phyloP scores from a whole-genome alignment of 192 early-diverging fungal species.

The Piromyces sp. region DNA sequence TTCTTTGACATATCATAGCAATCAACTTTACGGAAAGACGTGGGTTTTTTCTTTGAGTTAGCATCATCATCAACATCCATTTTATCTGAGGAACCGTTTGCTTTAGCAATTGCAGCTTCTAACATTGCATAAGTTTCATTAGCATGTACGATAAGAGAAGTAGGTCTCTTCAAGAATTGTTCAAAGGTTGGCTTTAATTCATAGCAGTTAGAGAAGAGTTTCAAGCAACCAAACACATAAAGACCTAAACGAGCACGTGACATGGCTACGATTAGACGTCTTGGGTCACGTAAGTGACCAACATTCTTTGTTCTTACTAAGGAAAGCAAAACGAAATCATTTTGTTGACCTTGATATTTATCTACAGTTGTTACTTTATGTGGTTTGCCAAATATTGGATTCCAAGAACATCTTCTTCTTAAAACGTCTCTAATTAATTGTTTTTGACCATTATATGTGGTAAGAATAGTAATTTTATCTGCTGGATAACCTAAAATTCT shows the following conservation, averaged over 20 bases:
- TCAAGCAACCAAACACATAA: conserved; percentile 68
- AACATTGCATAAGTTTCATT: conserved; percentile 17
- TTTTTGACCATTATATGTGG: conserved; percentile 94
- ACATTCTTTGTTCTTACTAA: conserved; percentile 78
- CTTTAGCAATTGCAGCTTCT: neutral
- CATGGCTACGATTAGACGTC: conserved; percentile 82
- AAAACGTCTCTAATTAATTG: conserved; percentile 84
- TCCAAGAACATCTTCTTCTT: conserved; percentile 65
- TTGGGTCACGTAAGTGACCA: conserved; percentile 82
- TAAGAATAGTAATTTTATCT: conserved; percentile 77
- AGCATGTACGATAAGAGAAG: conserved; percentile 32
- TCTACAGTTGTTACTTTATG: conserved; percentile 78
- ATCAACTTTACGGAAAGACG: neutral
- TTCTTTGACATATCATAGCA: conserved; percentile 2
- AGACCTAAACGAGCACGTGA: conserved; percentile 85
- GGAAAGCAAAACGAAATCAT: conserved; percentile 74
- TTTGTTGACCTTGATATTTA: conserved; percentile 89
- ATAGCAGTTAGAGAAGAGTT: conserved; percentile 59
- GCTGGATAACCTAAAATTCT: conserved; percentile 79
- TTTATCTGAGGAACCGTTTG: conserved; percentile 1
- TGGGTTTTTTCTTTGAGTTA: conserved; percentile 5
- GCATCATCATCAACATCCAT: conserved; percentile 9
- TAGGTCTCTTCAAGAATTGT: conserved; percentile 40
- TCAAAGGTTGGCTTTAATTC: conserved; percentile 61
- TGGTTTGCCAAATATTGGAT: conserved; percentile 68